phyloP scores from a whole-genome alignment of 352 stramenopile genomes.

The Pythium guiyangense region DNA sequence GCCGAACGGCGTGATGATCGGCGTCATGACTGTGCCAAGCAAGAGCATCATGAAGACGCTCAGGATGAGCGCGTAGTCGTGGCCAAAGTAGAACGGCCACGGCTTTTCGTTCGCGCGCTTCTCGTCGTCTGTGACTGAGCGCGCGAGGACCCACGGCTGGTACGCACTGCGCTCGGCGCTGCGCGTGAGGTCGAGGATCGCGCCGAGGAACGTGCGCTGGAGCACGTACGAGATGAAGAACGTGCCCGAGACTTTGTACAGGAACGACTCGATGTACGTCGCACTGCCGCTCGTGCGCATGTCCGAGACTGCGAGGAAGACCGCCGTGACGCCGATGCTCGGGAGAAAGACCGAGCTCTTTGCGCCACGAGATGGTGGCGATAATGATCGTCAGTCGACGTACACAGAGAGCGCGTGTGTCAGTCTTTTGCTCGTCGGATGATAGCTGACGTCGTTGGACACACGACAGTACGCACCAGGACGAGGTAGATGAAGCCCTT shows the following conservation, averaged over 20 bases:
- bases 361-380: neutral
- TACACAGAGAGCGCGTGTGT: too few species aligned
- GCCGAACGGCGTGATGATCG: slow-evolving; percentile 72
- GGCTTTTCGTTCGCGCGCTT: slow-evolving; percentile 38
- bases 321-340: slow-evolving; percentile 70
- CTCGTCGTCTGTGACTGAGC: slow-evolving; percentile 58
- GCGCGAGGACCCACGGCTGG: slow-evolving; percentile 64
- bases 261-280: slow-evolving; percentile 74
- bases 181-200: slow-evolving; percentile 69
- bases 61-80: slow-evolving; percentile 78
- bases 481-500: slow-evolving; percentile 78
- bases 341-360: slow-evolving; percentile 80
- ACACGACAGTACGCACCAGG: slow-evolving; percentile 32
- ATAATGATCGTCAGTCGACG: too few species aligned
- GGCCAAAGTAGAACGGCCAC: slow-evolving; percentile 61
- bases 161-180: slow-evolving; percentile 56
- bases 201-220: slow-evolving; percentile 68
- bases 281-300: slow-evolving; percentile 40
- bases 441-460: too few species aligned
- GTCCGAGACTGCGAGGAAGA: slow-evolving; percentile 66
- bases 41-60: slow-evolving; percentile 75
- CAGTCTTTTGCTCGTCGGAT: neutral
- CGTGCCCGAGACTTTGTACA: slow-evolving; percentile 81
- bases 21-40: slow-evolving; percentile 73
- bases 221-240: slow-evolving; percentile 88